Evolutionary conservation across 1,284 basidiomycete genomes (phyloP).

Genomic region (Kalmanozyma brasiliensis): DNA sequence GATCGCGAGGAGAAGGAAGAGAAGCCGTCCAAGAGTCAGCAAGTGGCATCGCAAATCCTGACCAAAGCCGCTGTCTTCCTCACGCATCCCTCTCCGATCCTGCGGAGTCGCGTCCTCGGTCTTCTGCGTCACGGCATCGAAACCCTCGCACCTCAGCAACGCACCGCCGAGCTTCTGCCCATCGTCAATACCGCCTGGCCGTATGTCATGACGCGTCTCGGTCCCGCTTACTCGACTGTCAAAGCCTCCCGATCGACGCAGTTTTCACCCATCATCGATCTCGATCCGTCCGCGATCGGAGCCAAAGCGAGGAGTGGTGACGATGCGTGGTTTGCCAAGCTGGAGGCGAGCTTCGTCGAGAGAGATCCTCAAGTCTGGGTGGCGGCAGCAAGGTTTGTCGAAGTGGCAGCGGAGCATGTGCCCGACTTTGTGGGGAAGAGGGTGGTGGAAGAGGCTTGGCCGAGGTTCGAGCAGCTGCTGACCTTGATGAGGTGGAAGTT

Average conservation of each 20-base stretch:
- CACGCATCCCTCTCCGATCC: slow-evolving; percentile 42
- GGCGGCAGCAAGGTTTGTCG: slow-evolving; percentile 49
- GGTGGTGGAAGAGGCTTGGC: slow-evolving; percentile 60
- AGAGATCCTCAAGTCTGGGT: slow-evolving; percentile 53
- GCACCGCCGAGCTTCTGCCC: slow-evolving; percentile 55
- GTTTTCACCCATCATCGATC: slow-evolving; percentile 28
- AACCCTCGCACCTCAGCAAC: slow-evolving; percentile 40
- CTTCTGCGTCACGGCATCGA: slow-evolving; percentile 45
- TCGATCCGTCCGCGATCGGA: slow-evolving; percentile 1
- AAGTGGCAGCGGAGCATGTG: slow-evolving; percentile 28
- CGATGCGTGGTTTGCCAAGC: slow-evolving; percentile 9
- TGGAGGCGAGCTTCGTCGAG: slow-evolving; percentile 34
- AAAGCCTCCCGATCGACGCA: slow-evolving; percentile 1
- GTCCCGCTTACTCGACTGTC: slow-evolving; percentile 22
- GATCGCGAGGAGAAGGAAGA: slow-evolving; percentile 18
- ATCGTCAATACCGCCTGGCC: slow-evolving; percentile 63
- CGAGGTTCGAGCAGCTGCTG: slow-evolving; percentile 48
- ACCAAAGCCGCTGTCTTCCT: slow-evolving; percentile 42
- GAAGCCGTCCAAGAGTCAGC: slow-evolving; percentile 40
- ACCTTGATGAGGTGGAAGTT: slow-evolving; percentile 26
- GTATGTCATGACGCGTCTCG: slow-evolving; percentile 57
- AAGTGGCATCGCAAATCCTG: slow-evolving; percentile 39
- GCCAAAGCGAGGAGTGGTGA: background rate
- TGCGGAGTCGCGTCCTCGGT: slow-evolving; percentile 40
- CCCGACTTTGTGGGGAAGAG: slow-evolving; percentile 52